Evolutionary conservation across 495 filamentous ascomycete genomes (phyloP), one percentile per base, ranked within the genome.

Genomic region (Lichenothelia convexa): DNA sequence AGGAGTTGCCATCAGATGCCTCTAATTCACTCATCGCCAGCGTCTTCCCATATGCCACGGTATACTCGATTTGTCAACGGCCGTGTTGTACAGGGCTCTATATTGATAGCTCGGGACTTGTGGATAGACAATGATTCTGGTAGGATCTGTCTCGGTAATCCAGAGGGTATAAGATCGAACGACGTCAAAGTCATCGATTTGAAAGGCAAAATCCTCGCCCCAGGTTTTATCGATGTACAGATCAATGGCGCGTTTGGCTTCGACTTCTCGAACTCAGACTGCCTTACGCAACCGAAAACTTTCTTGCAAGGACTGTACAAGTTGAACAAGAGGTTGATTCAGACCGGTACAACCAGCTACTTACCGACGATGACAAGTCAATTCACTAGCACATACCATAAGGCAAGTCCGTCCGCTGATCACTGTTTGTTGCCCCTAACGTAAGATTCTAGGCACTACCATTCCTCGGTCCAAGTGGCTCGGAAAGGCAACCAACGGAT

Each of bases 11-110:
- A n/a, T n/a, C n/a, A n/a, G n/a, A n/a, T n/a, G n/a, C n/a, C n/a
- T n/a, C n/a, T n/a, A n/a, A n/a, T n/a, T n/a, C n/a, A n/a, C n/a
- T n/a, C n/a, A n/a, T n/a, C n/a, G n/a, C n/a, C n/a, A n/a, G n/a
- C n/a, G n/a, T n/a, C n/a, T n/a, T n/a, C n/a, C n/a, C n/a, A n/a
- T n/a, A n/a, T n/a, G n/a, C n/a, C n/a, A n/a, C n/a, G n/a, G n/a
- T n/a, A n/a, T n/a, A n/a, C n/a, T n/a, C n/a, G n/a, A n/a, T 74
- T 91, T 49, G 85, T 78, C 50, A 86, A 85, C 59, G 82, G 80
- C 48, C 70, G 75, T 20, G 60, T 86, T 8, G 54, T 81, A 30
- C 67, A 69, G 34, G 71, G 68, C 38, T 61, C 70, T 41, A 38
- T 59, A 5, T 61, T 89, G 24, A 61, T 82, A 7, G 57, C 73